phyloP scores from a whole-genome alignment of 2,329 filamentous ascomycete genomes.

The Dryadomyces quercus-mongolicae region DNA sequence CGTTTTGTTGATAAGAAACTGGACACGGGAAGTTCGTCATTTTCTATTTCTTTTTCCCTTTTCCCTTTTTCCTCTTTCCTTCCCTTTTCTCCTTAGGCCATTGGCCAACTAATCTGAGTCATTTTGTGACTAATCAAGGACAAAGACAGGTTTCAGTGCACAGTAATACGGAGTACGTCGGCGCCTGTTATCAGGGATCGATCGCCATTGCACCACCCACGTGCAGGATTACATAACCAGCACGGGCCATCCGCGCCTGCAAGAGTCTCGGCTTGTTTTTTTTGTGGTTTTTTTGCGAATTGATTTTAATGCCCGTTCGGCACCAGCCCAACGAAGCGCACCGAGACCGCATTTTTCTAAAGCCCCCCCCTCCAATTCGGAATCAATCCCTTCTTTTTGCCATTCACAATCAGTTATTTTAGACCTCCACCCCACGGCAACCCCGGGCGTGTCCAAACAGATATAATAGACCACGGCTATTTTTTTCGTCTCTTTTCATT shows the following conservation, averaged over 20 bases:
- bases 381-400: not conserved
- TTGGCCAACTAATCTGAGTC: not conserved
- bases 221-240: constrained; percentile 1
- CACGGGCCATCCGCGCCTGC: not conserved
- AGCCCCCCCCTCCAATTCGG: not conserved
- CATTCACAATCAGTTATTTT: constrained; percentile 2
- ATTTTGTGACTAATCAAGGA: not conserved
- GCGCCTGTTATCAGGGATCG: not conserved
- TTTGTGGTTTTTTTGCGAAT: not conserved
- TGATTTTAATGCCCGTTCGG: not conserved
- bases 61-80: not conserved
- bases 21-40: not conserved
- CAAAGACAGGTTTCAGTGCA: not conserved
- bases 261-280: not conserved
- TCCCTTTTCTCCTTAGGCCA: too few species aligned
- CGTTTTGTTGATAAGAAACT: not conserved
- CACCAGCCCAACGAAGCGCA: not conserved
- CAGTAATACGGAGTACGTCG: not conserved
- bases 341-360: constrained; percentile 1
- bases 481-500: not conserved
- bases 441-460: not conserved
- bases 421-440: not conserved
- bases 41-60: not conserved
- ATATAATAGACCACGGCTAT: not conserved
- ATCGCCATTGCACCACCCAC: constrained; percentile 3